Percentiles rank a stretch among this genome's conserved stretches.
phyloP scores from a whole-genome alignment of 2,329 filamentous ascomycete species.

The Sphaerulina vaccinii region DNA sequence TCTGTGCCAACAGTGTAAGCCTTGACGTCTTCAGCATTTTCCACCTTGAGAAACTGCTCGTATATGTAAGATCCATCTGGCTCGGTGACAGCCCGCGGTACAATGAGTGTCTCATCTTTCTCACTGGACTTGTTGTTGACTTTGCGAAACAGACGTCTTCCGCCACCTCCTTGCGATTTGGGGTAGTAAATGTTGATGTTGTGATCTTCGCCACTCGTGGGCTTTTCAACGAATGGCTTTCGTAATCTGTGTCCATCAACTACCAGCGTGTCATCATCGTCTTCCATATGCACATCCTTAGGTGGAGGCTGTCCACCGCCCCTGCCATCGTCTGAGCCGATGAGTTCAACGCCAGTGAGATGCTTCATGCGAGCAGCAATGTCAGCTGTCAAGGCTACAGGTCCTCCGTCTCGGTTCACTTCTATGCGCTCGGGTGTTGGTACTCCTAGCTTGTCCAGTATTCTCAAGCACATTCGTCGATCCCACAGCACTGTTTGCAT shows the following conservation, averaged over 20 bases:
- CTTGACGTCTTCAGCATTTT: constrained; percentile 97
- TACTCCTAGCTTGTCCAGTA: constrained; percentile 85
- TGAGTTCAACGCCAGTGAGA: constrained; percentile 72
- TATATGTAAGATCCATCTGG: constrained; percentile 85
- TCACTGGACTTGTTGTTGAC: constrained; percentile 99
- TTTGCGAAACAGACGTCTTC: constrained; percentile 89
- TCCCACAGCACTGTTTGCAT: constrained; percentile 99
- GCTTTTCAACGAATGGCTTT: constrained; percentile 98
- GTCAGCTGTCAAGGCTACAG: constrained; percentile 72
- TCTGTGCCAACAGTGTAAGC: constrained; percentile 92
- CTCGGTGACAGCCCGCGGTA: constrained; percentile 80
- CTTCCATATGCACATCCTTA: constrained; percentile 76
- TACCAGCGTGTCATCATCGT: constrained; percentile 81
- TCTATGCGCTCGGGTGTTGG: constrained; percentile 86
- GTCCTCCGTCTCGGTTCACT: constrained; percentile 89
- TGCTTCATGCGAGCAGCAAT: constrained; percentile 77
- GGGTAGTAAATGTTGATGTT: constrained; percentile 99
- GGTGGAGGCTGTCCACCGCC: constrained; percentile 58
- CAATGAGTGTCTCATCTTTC: constrained; percentile 72
- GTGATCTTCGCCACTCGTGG: constrained; percentile 96
- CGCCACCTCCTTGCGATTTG: constrained; percentile 80
- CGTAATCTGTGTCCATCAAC: constrained; percentile 79
- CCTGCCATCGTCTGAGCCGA: constrained; percentile 67
- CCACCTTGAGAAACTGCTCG: constrained; percentile 93
- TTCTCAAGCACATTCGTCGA: constrained; percentile 79